Evolutionary conservation across 2,329 filamentous ascomycete genomes (phyloP), one percentile per base, ranked within the genome.

Genomic region (Tolypocladium amazonense): DNA sequence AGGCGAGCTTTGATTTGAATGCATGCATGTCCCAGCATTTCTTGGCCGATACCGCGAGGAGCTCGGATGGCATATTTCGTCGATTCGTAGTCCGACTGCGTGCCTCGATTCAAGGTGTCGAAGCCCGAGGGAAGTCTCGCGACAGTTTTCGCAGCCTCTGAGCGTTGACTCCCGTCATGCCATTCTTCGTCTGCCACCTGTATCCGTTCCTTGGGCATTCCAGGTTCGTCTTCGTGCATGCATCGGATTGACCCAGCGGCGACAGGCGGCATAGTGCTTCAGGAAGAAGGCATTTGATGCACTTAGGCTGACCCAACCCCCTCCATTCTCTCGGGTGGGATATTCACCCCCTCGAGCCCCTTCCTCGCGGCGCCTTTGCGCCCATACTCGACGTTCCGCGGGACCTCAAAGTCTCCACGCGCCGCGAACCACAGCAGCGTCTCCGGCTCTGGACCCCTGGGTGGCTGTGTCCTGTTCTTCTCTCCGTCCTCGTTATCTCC

Each of bases 341-440:
- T 66, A 53, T 68, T 73, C 20, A 76, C 66, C 6, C 74, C 74
- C 50, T 75, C 68, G 25, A 73, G 59, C 0, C 74, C 73, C 58
- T 60, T 70, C 60, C 67, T 71, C 7, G 65, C 61, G 30, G 67
- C 72, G 8, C 61, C 62, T 63, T 74, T 75, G 50, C 73, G 70
- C 65, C 72, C 71, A 55, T 72, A 76, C 58, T 81, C 77, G 25
- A 81, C 70, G 47, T 79, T 78, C 8, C 64, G 67, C 35, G 79
- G 76, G 57, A 81, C 65, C 20, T 76, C 73, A 60, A 76, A 74
- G 61, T 81, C 76, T 4, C 77, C 78, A 47, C 75, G 70, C 18
- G 74, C 70, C 27, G 70, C 71, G 60, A 80, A 76, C 76, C 77
- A 80, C 39, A 81, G 69, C 58, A 80, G 56, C 59, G 77, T 73